Base-by-base conservation (phyloP, 2,329 filamentous ascomycete genomes). In the Aspergillus costaricaensis region DNA sequence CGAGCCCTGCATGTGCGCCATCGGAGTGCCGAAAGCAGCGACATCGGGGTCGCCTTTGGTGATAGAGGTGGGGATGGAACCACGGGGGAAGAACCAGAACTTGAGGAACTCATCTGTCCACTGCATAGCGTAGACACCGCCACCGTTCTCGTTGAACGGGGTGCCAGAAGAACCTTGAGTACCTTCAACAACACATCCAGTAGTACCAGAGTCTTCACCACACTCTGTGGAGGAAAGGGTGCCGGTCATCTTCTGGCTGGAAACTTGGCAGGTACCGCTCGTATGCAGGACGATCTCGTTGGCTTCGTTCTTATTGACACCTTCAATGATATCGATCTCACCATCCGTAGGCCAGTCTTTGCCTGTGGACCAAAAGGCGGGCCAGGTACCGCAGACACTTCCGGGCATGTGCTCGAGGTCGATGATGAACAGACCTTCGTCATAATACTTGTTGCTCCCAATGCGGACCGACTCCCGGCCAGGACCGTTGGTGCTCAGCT, bases 301-400 rank as follows among this genome's bases (percentile, higher is more conserved):
- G 53, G 68, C 72, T 23, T 74, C 66, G 58, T 80, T 73, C 50
- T 74, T 62, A 64, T 84, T 83, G 60, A 84, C 80, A 6, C 79
- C 80, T 65, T 84, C 82, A 63, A 83, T 80, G 51, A 84, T 79
- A 67, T 84, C 82, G 48, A 84, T 82, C 72, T 82, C 80, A 14
- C 80, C 79, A 38, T 74, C 72, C 1, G 67, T 53, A 1, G 79
- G 79, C 79, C 79, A 81, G 38, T 73, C 65, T 19, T 66, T 64
- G 17, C 78, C 78, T 0, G 78, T 70, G 5, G 77, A 74, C 80
- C 80, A 81, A 60, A 80, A 81, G 7, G 80, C 80, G 2, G 82
- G 82, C 82, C 82, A 84, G 30, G 76, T 80, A 50, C 79, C 82
- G 60, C 82, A 84, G 48, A 77, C 74, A 48, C 74, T 74, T 10